Percentiles rank a stretch among this genome's conserved stretches.
Evolutionary conservation across 208 protist species (phyloP).

Genomic region (Wallacemonas sp.): DNA sequence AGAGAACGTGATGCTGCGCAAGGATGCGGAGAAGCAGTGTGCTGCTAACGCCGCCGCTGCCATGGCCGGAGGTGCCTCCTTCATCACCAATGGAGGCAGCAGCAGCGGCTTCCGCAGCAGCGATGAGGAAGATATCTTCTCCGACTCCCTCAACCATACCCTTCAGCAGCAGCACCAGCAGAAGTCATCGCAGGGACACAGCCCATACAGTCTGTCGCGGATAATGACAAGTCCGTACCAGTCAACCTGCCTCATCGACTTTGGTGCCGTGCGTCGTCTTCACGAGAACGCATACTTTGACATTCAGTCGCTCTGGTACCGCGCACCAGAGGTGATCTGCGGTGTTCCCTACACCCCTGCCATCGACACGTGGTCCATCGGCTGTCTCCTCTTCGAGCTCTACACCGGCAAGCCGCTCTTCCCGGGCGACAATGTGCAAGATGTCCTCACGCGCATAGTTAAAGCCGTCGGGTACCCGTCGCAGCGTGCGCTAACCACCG

Average conservation of each 20-base stretch:
- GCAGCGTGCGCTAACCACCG: slow-evolving; percentile 47
- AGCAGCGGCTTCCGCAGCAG: slow-evolving; percentile 24
- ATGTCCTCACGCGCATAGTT: slow-evolving; percentile 92
- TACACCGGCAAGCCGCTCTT: slow-evolving; percentile 94
- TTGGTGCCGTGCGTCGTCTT: slow-evolving; percentile 96
- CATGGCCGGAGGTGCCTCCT: no score
- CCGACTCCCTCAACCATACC: slow-evolving; percentile 15
- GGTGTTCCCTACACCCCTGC: slow-evolving; percentile 89
- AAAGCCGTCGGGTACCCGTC: slow-evolving; percentile 89
- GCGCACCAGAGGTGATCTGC: slow-evolving; percentile 91
- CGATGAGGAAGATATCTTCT: slow-evolving; percentile 20
- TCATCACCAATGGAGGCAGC: no score
- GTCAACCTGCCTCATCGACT: slow-evolving; percentile 94
- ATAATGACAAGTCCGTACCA: background rate
- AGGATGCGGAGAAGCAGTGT: background rate
- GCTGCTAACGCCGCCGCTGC: slow-evolving; percentile 10
- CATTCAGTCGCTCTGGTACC: slow-evolving; percentile 94
- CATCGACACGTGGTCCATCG: slow-evolving; percentile 93
- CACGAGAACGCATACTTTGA: slow-evolving; percentile 96
- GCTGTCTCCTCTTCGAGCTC: slow-evolving; percentile 91
- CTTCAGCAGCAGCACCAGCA: background rate
- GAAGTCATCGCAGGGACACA: background rate
- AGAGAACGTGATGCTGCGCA: slow-evolving; percentile 93
- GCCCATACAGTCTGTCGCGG: background rate
- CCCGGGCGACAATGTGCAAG: slow-evolving; percentile 81